Evolutionary conservation across 2,329 filamentous ascomycete genomes (phyloP).

Genomic region (Aspergillus neoniger): DNA sequence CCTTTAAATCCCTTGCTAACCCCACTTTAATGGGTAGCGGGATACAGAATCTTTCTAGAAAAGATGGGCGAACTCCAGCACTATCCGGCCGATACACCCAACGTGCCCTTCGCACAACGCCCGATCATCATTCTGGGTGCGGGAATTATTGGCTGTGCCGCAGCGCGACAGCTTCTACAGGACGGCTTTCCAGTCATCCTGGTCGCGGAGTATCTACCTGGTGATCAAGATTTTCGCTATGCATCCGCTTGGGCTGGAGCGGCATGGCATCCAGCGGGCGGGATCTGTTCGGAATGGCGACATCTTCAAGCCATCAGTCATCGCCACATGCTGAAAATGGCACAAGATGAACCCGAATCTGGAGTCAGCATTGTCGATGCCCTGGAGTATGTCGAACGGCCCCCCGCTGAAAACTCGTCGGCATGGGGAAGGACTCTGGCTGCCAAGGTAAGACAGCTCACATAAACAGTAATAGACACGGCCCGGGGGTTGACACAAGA

Average conservation of each 20-base stretch:
- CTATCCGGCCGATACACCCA: slow-evolving; percentile 23
- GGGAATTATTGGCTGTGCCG: slow-evolving; percentile 43
- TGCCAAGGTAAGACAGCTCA: slow-evolving; percentile 30
- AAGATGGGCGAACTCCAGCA: slow-evolving; percentile 25
- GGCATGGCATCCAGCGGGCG: slow-evolving; percentile 43
- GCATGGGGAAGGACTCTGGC: slow-evolving; percentile 40
- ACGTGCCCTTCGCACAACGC: slow-evolving; percentile 35
- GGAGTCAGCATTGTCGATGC: slow-evolving; percentile 39
- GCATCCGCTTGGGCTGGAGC: slow-evolving; percentile 45
- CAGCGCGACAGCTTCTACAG: slow-evolving; percentile 38
- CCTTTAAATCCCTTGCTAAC: background rate
- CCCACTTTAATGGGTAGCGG: background rate
- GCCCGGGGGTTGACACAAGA: slow-evolving; percentile 1
- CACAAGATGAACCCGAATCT: slow-evolving; percentile 35
- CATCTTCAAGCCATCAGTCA: slow-evolving; percentile 41
- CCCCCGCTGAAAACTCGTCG: slow-evolving; percentile 35
- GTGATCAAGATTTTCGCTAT: slow-evolving; percentile 40
- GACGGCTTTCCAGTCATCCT: slow-evolving; percentile 38
- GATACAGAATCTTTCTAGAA: background rate
- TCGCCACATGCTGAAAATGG: slow-evolving; percentile 39
- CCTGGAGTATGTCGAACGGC: slow-evolving; percentile 38
- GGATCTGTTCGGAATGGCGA: slow-evolving; percentile 36
- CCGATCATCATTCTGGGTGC: slow-evolving; percentile 41
- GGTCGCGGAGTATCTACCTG: slow-evolving; percentile 41
- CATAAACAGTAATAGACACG: background rate